phyloP scores from a whole-genome alignment of 495 filamentous ascomycete genomes.

The Sphaerosporella brunnea region DNA sequence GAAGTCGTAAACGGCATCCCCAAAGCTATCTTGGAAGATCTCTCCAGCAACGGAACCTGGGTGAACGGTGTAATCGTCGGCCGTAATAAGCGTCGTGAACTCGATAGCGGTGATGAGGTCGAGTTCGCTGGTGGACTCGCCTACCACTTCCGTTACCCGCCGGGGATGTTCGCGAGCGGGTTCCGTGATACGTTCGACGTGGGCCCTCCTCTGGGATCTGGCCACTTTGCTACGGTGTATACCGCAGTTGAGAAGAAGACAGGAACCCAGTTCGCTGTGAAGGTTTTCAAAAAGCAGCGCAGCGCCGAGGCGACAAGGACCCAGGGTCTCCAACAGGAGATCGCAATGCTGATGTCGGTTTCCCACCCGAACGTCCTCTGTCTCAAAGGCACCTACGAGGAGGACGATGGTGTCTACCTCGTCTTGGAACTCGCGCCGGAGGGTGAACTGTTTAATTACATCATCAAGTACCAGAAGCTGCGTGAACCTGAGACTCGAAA shows the following conservation, averaged over 20 bases:
- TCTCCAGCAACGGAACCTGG: conserved; percentile 92
- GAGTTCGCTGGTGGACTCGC: conserved; percentile 63
- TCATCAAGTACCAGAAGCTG: conserved; percentile 73
- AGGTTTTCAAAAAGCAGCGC: conserved; percentile 72
- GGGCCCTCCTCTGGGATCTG: conserved; percentile 77
- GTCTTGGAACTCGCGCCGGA: conserved; percentile 80
- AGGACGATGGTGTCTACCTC: conserved; percentile 75
- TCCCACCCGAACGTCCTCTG: conserved; percentile 91
- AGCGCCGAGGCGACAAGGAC: conserved; percentile 65
- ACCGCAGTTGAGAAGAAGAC: conserved; percentile 71
- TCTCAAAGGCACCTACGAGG: conserved; percentile 88
- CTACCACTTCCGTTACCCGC: conserved; percentile 81
- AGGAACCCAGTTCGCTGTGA: conserved; percentile 75
- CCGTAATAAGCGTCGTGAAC: conserved; percentile 73
- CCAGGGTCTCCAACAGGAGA: conserved; percentile 81
- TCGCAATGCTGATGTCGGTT: conserved; percentile 87
- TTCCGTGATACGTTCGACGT: conserved; percentile 79
- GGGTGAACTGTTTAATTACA: conserved; percentile 89
- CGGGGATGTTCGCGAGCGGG: conserved; percentile 49
- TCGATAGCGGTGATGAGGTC: conserved; percentile 78
- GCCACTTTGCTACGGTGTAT: conserved; percentile 91
- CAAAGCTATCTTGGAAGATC: conserved; percentile 72
- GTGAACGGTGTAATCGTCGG: conserved; percentile 84
- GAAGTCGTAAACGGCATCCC: conserved; percentile 68
- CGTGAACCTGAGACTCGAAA: conserved; percentile 67